Evolutionary conservation across 2,329 filamentous ascomycete species (phyloP), one percentile per base, ranked within the genome.

Genomic region (Stenocarpella maydis): DNA sequence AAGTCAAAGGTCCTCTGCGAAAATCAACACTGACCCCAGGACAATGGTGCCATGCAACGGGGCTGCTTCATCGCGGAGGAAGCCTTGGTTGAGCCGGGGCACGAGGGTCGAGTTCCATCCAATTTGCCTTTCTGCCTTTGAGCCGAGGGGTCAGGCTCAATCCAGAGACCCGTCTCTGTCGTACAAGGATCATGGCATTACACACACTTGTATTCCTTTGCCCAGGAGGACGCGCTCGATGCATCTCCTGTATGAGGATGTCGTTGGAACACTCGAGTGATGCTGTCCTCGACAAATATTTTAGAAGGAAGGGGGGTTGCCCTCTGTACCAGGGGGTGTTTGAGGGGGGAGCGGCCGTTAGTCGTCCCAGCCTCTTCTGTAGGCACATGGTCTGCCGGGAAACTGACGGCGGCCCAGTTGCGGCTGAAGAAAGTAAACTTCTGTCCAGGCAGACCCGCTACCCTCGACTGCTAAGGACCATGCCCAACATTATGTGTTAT

Each of bases 91-190:
- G 43, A 49, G 28, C 58, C 58, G 58, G 43, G 58, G 58, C 43
- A 19, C 43, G 43, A 63, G 58, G 58, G 58, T 63, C 58, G 43
- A 63, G 58, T 63, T 43, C 58, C 41, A 63, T 63, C 58, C 43
- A 63, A 61, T 63, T 49, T 63, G 58, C 58, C 58, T 49, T 47
- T 49, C 34, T 63, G 58, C 58, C 58, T 49, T 49, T 63, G 58
- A 43, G 43, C 58, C 58, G 58, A 63, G 58, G 58, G 58, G 58
- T 63, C 58, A 63, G 58, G 37, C n/a, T 49, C 58, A 63, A 63
- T 63, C 58, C 28, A 24, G 19, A 49, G 58, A 34, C 58, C 58
- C 58, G 45, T 47, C 34, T 49, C 14, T 63, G 58, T 63, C 41
- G 58, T 63, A 63, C 58, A 49, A 49, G 58, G 58, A 37, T 47